Evolutionary conservation across 208 protist species (phyloP).

Genomic region (Porcisia deanei): DNA sequence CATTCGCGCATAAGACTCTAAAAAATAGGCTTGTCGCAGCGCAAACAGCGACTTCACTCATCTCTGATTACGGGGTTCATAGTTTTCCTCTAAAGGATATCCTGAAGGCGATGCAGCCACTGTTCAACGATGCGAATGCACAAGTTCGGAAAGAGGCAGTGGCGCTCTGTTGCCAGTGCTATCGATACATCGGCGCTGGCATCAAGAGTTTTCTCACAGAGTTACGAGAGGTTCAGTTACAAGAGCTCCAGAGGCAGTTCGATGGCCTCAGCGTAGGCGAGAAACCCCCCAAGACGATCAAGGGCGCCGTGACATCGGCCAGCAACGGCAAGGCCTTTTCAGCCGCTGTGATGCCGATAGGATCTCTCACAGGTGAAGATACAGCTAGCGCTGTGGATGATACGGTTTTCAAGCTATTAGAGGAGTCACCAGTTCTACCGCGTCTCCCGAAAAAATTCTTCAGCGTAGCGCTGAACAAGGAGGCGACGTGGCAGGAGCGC

Average conservation of each 20-base stretch:
- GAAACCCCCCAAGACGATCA: conserved; percentile 34
- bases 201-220: conserved; percentile 78
- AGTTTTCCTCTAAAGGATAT: conserved; percentile 68
- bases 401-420: conserved; percentile 49
- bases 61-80: conserved; percentile 68
- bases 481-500: conserved; percentile 73
- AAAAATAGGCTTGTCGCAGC: conserved; percentile 62
- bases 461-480: conserved; percentile 66
- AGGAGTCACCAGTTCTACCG: conserved; percentile 62
- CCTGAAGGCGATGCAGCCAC: conserved; percentile 73
- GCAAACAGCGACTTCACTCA: conserved; percentile 53
- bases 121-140: conserved; percentile 82
- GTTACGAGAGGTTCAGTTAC: conserved; percentile 83
- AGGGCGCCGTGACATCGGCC: conserved; percentile 1
- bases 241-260: conserved; percentile 86
- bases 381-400: conserved; percentile 41
- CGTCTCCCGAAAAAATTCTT: conserved; percentile 83
- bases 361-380: conserved; percentile 19
- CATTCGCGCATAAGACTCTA: conserved; percentile 59
- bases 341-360: conserved; percentile 20
- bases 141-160: conserved; percentile 79
- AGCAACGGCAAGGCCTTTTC: neutral
- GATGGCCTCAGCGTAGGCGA: conserved; percentile 36
- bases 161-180: conserved; percentile 80
- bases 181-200: conserved; percentile 72